phyloP scores from a whole-genome alignment of 2,329 filamentous ascomycete genomes.

The Tolypocladium sp. region DNA sequence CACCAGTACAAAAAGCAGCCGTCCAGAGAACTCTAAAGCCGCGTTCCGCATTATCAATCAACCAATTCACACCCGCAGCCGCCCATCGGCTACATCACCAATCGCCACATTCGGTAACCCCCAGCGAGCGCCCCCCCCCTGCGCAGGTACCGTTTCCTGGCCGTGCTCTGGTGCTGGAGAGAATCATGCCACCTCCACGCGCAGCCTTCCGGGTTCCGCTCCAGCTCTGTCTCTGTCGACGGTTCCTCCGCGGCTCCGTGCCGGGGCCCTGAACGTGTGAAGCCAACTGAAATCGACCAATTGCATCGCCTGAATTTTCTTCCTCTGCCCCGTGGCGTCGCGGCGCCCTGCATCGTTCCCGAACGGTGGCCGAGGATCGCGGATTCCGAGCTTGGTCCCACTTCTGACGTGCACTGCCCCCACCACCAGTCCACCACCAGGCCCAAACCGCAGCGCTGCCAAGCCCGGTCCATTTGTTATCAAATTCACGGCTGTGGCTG shows the following conservation, averaged over 20 bases:
- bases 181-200: neutral
- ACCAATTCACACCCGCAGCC: neutral
- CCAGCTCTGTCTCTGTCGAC: neutral
- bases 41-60: neutral
- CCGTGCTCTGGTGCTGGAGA: neutral
- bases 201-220: neutral
- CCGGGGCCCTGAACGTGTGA: neutral
- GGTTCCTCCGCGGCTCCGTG: neutral
- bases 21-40: neutral
- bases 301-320: neutral
- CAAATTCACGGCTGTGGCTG: neutral
- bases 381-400: neutral
- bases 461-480: neutral
- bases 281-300: neutral
- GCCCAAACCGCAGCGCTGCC: neutral
- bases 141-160: neutral
- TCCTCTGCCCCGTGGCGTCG: neutral
- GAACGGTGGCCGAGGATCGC: neutral
- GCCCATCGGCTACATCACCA: neutral
- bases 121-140: neutral
- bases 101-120: neutral
- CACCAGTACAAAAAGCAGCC: neutral
- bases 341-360: neutral
- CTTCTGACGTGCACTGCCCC: neutral
- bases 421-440: too few species aligned